These are phyloP conservation scores for Mycena venus DNA, from an alignment of 768 basidiomycete genomes.

Conservation along the genomic window DNA sequence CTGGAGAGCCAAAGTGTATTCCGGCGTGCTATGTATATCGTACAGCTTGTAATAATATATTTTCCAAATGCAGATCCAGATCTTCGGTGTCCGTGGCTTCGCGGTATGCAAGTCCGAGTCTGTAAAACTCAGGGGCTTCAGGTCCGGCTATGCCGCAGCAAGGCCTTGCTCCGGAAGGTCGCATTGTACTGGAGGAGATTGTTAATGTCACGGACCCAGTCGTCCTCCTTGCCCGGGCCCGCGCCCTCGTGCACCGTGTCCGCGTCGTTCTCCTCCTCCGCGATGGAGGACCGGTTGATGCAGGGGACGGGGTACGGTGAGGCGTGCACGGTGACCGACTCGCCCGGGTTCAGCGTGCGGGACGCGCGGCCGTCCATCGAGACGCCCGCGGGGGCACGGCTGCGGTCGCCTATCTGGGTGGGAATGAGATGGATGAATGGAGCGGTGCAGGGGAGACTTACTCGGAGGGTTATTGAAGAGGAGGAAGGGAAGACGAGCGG, in stretches of 20 bases:
- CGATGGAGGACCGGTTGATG: slow-evolving; percentile 87
- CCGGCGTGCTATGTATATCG: not conserved
- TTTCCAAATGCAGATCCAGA: not conserved
- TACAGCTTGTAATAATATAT: slow-evolving; percentile 21
- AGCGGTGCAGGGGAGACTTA: slow-evolving; percentile 49
- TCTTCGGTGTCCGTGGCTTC: not conserved
- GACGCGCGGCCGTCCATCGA: slow-evolving; percentile 95
- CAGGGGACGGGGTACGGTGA: slow-evolving; percentile 94
- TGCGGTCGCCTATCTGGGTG: slow-evolving; percentile 83
- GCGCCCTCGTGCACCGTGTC: slow-evolving; percentile 73
- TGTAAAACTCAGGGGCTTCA: slow-evolving; percentile 40
- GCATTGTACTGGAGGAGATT: slow-evolving; percentile 95
- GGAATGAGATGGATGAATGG: not conserved
- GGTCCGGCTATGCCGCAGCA: slow-evolving; percentile 80
- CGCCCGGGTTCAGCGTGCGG: slow-evolving; percentile 84
- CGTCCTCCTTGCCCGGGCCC: slow-evolving; percentile 86
- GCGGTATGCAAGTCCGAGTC: not conserved
- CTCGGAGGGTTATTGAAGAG: slow-evolving; percentile 80
- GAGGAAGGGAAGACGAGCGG: slow-evolving; percentile 92
- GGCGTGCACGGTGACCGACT: slow-evolving; percentile 87
- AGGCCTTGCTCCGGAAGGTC: slow-evolving; percentile 92
- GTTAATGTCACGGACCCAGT: slow-evolving; percentile 98
- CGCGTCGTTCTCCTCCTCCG: slow-evolving; percentile 61
- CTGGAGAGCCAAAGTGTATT: slow-evolving; percentile 16
- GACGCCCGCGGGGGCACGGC: slow-evolving; percentile 88